Evolutionary conservation across 192 early-diverging fungal genomes (phyloP).

Genomic region (Coemansia sp.): DNA sequence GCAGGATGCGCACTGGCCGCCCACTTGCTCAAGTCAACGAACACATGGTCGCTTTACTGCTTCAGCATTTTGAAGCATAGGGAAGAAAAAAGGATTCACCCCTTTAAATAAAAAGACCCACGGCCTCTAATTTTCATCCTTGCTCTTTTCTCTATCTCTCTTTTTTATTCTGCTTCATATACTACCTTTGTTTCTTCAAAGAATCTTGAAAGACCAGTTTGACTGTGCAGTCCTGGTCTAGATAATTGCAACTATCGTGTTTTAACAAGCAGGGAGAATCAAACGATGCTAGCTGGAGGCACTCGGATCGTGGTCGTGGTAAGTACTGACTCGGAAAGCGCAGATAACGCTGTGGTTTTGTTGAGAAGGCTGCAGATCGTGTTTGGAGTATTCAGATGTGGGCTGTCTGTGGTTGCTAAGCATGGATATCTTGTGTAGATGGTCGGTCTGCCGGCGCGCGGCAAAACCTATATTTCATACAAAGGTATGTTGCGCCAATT

Average conservation of each 20-base stretch:
- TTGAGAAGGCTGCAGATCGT: background rate
- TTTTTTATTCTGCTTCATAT: background rate
- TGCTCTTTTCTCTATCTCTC: background rate
- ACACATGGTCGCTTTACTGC: constrained; percentile 1
- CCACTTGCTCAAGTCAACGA: background rate
- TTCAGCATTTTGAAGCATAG: background rate
- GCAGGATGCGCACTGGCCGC: constrained; percentile 3
- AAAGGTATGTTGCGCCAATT: constrained; percentile 61
- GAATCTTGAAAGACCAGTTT: no score
- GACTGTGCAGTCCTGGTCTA: background rate
- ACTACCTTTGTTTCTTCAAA: constrained; percentile 1
- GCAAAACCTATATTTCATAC: constrained; percentile 95
- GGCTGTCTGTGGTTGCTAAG: background rate
- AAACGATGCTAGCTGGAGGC: constrained; percentile 51
- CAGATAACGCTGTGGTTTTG: background rate
- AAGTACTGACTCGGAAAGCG: constrained; percentile 13
- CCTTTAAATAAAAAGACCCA: background rate
- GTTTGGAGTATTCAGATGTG: background rate
- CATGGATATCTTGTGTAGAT: constrained; percentile 56
- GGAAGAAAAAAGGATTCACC: background rate
- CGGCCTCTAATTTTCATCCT: background rate
- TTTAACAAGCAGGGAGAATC: background rate
- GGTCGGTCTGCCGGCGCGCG: constrained; percentile 89
- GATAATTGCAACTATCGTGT: background rate
- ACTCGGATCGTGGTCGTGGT: constrained; percentile 57